Conservation (phyloP, 257 asterid species). For the Fraxinus anomala region DNA sequence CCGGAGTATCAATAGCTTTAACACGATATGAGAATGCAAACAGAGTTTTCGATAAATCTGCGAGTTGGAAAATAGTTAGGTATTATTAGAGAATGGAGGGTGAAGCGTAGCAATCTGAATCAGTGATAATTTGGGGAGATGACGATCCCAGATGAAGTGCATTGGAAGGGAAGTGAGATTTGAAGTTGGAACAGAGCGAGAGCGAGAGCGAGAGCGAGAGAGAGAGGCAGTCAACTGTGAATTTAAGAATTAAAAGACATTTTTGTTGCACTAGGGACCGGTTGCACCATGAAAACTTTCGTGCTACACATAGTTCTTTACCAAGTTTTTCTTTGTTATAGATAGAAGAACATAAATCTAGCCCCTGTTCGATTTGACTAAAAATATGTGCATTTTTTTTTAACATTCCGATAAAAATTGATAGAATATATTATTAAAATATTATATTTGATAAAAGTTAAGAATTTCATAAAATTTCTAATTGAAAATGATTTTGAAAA, state of each 20-base stretch:
- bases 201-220: too few relatives aligned
- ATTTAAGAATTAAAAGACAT: constrained; percentile 6
- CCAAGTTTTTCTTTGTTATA: too few relatives aligned
- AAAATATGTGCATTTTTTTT: too few relatives aligned
- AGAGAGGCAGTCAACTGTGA: neutral
- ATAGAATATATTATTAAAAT: too few relatives aligned
- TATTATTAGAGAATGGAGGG: constrained; percentile 36
- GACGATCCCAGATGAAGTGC: constrained; percentile 40
- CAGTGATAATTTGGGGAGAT: constrained; percentile 21
- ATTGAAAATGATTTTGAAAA: too few relatives aligned
- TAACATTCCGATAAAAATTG: too few relatives aligned
- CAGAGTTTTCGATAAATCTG: neutral
- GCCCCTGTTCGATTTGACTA: too few relatives aligned
- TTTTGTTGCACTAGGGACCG: neutral
- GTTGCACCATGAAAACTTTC: too few relatives aligned
- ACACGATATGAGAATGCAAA: constrained; percentile 8
- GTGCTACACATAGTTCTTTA: too few relatives aligned
- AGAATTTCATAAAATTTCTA: too few relatives aligned
- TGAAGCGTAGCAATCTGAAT: constrained; percentile 41
- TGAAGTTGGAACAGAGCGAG: neutral
- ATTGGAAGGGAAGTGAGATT: constrained; percentile 56
- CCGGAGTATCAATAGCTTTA: constrained; percentile 7
- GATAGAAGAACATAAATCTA: too few relatives aligned
- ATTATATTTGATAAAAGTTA: too few relatives aligned
- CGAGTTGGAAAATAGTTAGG: neutral